Evolutionary conservation across 2,329 filamentous ascomycete genomes (phyloP).

Genomic region (Beauveria rudraprayagi): DNA sequence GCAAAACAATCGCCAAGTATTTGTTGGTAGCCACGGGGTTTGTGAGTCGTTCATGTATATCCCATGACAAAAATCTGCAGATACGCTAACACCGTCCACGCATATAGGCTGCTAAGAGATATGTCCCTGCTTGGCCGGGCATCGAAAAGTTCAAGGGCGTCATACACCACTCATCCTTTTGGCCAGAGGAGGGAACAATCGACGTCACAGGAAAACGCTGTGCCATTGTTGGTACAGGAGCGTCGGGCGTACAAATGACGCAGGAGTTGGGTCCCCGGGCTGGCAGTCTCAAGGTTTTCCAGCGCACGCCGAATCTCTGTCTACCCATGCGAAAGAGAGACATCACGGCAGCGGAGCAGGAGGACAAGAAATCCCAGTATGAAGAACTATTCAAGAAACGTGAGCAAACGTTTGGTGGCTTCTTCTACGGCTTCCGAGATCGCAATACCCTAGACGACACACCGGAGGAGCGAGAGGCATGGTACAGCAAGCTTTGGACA

Average conservation of each 20-base stretch:
- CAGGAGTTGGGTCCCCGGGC: slow-evolving; percentile 47
- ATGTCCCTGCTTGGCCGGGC: slow-evolving; percentile 48
- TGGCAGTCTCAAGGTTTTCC: slow-evolving; percentile 44
- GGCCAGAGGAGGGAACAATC: slow-evolving; percentile 44
- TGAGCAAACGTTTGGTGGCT: neutral
- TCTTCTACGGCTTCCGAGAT: neutral
- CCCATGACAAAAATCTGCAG: accelerated
- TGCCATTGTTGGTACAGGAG: slow-evolving; percentile 51
- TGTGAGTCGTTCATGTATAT: neutral
- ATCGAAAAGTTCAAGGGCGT: slow-evolving; percentile 47
- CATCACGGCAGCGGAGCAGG: neutral
- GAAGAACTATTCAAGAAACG: neutral
- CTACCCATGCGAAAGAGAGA: slow-evolving; percentile 46
- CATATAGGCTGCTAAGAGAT: slow-evolving; percentile 40
- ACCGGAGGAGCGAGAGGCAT: slow-evolving; percentile 31
- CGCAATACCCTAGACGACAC: slow-evolving; percentile 13
- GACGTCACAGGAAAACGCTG: slow-evolving; percentile 47
- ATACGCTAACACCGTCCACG: neutral
- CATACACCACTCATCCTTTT: slow-evolving; percentile 47
- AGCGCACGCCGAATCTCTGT: slow-evolving; percentile 53
- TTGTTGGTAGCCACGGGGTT: slow-evolving; percentile 39
- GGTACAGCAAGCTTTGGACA: slow-evolving; percentile 34
- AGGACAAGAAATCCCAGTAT: neutral
- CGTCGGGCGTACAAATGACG: slow-evolving; percentile 49
- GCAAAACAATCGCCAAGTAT: slow-evolving; percentile 35